phyloP scores from a whole-genome alignment of 2,329 filamentous ascomycete genomes.

The Colletotrichum sp. region DNA sequence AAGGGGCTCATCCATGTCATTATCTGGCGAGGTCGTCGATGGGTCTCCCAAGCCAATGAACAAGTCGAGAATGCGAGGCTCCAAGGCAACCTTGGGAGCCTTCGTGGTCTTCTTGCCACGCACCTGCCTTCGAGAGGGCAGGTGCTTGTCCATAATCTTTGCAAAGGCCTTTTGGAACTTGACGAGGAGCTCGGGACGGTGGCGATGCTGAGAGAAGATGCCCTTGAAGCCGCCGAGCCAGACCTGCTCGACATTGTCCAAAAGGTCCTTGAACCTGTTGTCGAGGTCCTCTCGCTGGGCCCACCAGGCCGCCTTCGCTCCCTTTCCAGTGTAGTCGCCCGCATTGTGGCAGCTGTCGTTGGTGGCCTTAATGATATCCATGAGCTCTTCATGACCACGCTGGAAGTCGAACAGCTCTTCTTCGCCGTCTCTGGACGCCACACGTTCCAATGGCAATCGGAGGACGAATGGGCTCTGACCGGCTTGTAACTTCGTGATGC shows the following conservation, averaged over 20 bases:
- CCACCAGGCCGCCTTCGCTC: slow-evolving; percentile 88
- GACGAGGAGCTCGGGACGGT: slow-evolving; percentile 67
- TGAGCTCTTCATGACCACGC: slow-evolving; percentile 78
- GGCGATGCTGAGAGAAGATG: slow-evolving; percentile 80
- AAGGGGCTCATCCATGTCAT: slow-evolving; percentile 86
- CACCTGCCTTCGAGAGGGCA: slow-evolving; percentile 79
- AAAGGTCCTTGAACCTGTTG: slow-evolving; percentile 73
- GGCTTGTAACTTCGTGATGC: slow-evolving; percentile 83
- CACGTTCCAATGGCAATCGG: slow-evolving; percentile 82
- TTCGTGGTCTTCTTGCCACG: slow-evolving; percentile 58
- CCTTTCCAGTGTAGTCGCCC: slow-evolving; percentile 72
- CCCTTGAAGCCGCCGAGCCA: slow-evolving; percentile 97
- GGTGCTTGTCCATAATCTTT: slow-evolving; percentile 78
- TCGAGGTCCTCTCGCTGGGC: slow-evolving; percentile 82
- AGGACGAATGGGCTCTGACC: slow-evolving; percentile 83
- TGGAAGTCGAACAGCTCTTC: slow-evolving; percentile 82
- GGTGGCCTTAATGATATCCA: slow-evolving; percentile 80
- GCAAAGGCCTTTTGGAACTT: slow-evolving; percentile 82
- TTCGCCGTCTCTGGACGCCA: slow-evolving; percentile 80
- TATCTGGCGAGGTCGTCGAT: slow-evolving; percentile 57
- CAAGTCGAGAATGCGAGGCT: slow-evolving; percentile 76
- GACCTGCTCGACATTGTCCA: slow-evolving; percentile 86
- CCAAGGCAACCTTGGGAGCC: slow-evolving; percentile 51
- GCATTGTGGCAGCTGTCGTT: slow-evolving; percentile 82
- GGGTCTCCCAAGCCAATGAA: slow-evolving; percentile 86